Evolutionary conservation across 2,329 filamentous ascomycete species (phyloP), one percentile per base, ranked within the genome.

Genomic region (Talaromyces sp.): DNA sequence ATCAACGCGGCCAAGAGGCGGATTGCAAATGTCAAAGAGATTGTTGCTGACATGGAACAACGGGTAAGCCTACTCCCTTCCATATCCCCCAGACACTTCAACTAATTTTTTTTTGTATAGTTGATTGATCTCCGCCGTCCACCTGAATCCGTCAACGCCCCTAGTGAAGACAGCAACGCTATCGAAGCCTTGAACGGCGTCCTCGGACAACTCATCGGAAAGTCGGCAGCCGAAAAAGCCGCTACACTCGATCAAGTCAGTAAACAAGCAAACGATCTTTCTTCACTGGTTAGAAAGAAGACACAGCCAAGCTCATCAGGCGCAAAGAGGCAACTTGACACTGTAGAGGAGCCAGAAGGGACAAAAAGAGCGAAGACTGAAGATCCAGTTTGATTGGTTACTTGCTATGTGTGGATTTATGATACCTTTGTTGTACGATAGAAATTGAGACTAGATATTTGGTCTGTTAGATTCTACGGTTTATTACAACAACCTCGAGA

Each of bases 11-110:
- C 74, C 31, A 83, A 80, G 68, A 78, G 78, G 37, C 78, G 77
- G 62, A 84, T 89, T 67, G 78, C 80, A 5, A 86, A 89, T 64
- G 85, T 88, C 25, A 85, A 84, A 69, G 84, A 87, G 50, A 87
- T 89, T 73, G 75, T 88, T 3, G 79, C 80, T 25, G 87, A 89
- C 61, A 87, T 89, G 82, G 80, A 87, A 70, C 82, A 85, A 70
- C 78, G 86, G 67, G 83, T 85, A 74, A 75, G 79, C 73, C 13
- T 60, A 59, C 25, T 17, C 47, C 7, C 37, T 13, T n/a, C 15
- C 2, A 22, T 31, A 4, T 17, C 1, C 15, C 9, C 19, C 11
- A 15, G 31, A 15, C 33, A 22, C 13, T 10, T 56, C n/a, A 7
- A 50, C 27, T 63, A 3, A 58, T 13, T 13, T n/a, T 31, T 43